These are phyloP conservation scores for Dryas drummondii DNA, from an alignment of 306 rosid genomes.

Conservation along the genomic window DNA sequence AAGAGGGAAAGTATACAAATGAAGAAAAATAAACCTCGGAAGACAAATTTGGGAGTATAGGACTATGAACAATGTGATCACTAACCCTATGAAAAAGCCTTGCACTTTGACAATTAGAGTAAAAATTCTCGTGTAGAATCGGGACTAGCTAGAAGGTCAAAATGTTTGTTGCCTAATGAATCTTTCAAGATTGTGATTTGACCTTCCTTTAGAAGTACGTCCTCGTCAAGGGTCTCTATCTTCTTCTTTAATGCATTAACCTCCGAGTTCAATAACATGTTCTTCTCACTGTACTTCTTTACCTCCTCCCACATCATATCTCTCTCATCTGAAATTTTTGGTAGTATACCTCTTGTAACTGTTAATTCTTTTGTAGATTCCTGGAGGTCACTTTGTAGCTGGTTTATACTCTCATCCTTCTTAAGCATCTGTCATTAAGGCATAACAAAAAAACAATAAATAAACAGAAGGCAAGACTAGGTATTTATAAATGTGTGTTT, in stretches of 20 bases:
- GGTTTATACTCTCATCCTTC: slow-evolving; percentile 65
- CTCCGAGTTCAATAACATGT: slow-evolving; percentile 67
- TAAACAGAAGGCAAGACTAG: background rate
- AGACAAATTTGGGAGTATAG: slow-evolving; percentile 29
- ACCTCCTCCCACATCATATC: slow-evolving; percentile 76
- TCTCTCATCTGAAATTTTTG: slow-evolving; percentile 77
- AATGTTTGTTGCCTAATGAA: slow-evolving; percentile 52
- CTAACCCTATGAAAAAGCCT: slow-evolving; percentile 17
- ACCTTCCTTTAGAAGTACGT: slow-evolving; percentile 81
- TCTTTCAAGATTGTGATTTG: slow-evolving; percentile 87
- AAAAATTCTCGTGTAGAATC: slow-evolving; percentile 57
- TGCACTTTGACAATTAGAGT: slow-evolving; percentile 34
- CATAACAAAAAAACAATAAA: background rate
- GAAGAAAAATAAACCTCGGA: slow-evolving; percentile 4
- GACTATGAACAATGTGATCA: slow-evolving; percentile 56
- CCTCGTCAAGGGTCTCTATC: slow-evolving; percentile 72
- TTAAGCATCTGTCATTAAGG: slow-evolving; percentile 51
- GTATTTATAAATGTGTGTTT: background rate
- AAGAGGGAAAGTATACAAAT: background rate
- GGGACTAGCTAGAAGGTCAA: slow-evolving; percentile 66
- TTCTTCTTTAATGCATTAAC: slow-evolving; percentile 50
- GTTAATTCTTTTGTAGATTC: slow-evolving; percentile 61
- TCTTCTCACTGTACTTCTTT: slow-evolving; percentile 74
- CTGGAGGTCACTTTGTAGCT: slow-evolving; percentile 56
- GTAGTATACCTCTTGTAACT: slow-evolving; percentile 50